phyloP scores from a whole-genome alignment of 768 basidiomycete genomes.

The Leccinum fibrillosum region DNA sequence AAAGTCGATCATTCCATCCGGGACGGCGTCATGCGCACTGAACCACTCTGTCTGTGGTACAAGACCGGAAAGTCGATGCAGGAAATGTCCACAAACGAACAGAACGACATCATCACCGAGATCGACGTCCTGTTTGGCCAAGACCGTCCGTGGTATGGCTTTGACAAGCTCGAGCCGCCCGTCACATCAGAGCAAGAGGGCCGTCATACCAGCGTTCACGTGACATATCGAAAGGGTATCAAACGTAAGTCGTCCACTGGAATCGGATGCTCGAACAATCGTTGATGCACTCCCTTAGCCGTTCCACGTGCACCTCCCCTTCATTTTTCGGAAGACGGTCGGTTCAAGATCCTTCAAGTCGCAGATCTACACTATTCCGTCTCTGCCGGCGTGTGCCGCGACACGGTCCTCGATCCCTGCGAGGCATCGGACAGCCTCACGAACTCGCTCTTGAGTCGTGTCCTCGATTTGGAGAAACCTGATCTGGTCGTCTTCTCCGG shows the following conservation, averaged over 20 bases:
- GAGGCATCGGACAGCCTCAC: slow-evolving; percentile 76
- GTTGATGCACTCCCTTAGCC: slow-evolving; percentile 34
- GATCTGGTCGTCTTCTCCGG: slow-evolving; percentile 91
- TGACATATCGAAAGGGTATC: slow-evolving; percentile 72
- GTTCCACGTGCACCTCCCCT: slow-evolving; percentile 73
- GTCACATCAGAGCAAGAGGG: slow-evolving; percentile 45
- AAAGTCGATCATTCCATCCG: slow-evolving; percentile 61
- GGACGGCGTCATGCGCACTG: slow-evolving; percentile 53
- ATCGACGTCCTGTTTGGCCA: slow-evolving; percentile 89
- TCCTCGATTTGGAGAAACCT: slow-evolving; percentile 80
- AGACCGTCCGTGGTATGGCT: slow-evolving; percentile 82
- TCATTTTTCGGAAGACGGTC: slow-evolving; percentile 79
- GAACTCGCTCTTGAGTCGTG: slow-evolving; percentile 60
- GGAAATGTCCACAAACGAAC: slow-evolving; percentile 58
- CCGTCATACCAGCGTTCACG: slow-evolving; percentile 50
- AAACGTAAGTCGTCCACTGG: slow-evolving; percentile 47
- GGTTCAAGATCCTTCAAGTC: slow-evolving; percentile 86
- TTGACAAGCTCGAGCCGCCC: slow-evolving; percentile 64
- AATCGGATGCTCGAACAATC: background rate
- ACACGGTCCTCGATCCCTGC: slow-evolving; percentile 54
- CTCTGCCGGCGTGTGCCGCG: slow-evolving; percentile 70
- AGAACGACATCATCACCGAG: slow-evolving; percentile 75
- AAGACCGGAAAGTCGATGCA: slow-evolving; percentile 59
- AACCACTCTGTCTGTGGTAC: slow-evolving; percentile 78
- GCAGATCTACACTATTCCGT: slow-evolving; percentile 95